These are phyloP conservation scores for Trichoderma sp. DNA, from an alignment of 2,329 filamentous ascomycete species.

Conservation along the genomic window DNA sequence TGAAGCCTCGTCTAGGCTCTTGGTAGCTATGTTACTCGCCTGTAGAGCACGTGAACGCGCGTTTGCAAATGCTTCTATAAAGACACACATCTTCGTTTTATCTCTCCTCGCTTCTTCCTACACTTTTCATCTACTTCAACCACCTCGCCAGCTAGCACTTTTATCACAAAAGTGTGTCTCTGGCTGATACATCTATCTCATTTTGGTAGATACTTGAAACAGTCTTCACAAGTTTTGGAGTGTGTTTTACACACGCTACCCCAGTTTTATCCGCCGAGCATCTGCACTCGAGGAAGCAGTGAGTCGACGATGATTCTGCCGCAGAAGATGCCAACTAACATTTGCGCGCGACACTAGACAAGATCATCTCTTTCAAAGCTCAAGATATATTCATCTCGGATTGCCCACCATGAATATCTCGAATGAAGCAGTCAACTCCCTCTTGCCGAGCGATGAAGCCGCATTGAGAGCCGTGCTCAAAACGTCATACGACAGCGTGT, in stretches of 20 bases:
- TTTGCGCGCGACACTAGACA: background rate
- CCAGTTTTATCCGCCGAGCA: background rate
- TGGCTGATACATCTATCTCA: background rate
- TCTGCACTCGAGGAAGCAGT: background rate
- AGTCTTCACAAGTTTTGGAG: background rate
- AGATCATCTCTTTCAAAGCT: background rate
- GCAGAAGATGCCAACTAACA: background rate
- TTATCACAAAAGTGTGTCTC: background rate
- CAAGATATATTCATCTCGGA: background rate
- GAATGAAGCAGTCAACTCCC: background rate
- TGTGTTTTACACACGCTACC: background rate
- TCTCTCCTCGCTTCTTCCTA: background rate
- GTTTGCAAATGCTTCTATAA: background rate
- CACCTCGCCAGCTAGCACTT: background rate
- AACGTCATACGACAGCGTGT: background rate
- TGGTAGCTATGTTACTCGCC: background rate
- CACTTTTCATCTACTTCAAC: background rate
- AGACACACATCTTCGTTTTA: background rate
- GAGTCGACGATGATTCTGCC: background rate
- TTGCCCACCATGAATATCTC: background rate
- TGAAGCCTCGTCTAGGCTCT: background rate
- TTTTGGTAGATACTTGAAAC: background rate
- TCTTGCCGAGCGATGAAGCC: background rate
- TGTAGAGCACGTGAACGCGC: background rate
- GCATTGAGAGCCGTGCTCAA: background rate